Evolutionary conservation across 148 eudicot genomes (phyloP), one percentile per base, ranked within the genome.

Genomic region (Silene conica): DNA sequence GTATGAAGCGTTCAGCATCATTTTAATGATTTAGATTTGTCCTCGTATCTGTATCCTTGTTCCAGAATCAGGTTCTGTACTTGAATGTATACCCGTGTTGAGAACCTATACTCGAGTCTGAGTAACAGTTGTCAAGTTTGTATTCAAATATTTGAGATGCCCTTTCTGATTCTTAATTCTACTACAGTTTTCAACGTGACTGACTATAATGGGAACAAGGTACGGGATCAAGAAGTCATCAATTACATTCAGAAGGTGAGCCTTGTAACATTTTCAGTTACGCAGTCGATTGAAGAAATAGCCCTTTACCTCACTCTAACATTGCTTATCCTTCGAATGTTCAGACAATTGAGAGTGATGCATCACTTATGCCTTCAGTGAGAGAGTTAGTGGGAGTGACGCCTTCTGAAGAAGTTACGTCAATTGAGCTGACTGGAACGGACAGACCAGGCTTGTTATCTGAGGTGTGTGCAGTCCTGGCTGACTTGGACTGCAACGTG

Each of bases 401-500:
- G 84, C 92, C 98, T 15, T 81, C 94, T 0, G 90, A 85, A 77
- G 88, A 88, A 62, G 81, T 89, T 82, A 94, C 98, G 48, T 83
- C 88, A 45, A 91, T 91, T 13, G 97, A 91, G 81, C 86, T 91
- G 66, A 84, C 87, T 5, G 97, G 97, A 75, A 86, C 83, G 20
- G 97, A 91, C 79, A 83, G 97, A 70, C 97, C 97, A 5, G 97
- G 93, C 48, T 82, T 91, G 71, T 67, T 91, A 54, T 91, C 93
- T 23, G 97, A 91, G 85, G 87, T 91, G 5, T 91, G 85, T 80
- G 93, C 97, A 20, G 93, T 89, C 77, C 90, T 91, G 18, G 66
- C 86, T 23, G 82, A 83, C 73, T 93, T 89, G 52, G 83, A 76
- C 77, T 91, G 92, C 67, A 89, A 89, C 38, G 90, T 91, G 46